A percentile compares a stretch with the other conserved stretches of the same genome.
Conservation (phyloP, 495 filamentous ascomycete species). For the Echria macrotheca region DNA sequence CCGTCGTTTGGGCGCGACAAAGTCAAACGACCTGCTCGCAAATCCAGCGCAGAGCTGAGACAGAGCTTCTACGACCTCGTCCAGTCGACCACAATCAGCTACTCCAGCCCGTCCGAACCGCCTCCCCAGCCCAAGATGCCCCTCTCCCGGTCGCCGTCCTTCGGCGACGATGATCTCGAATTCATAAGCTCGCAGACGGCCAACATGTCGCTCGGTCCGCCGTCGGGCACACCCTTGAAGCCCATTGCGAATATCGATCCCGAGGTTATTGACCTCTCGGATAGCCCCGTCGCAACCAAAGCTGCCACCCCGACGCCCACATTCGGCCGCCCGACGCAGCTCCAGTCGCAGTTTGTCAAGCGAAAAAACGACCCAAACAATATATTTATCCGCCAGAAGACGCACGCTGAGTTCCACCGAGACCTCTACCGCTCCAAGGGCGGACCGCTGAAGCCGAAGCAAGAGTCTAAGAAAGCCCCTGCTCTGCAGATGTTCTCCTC, state of each 20-base stretch:
- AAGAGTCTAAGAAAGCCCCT: constrained; percentile 29
- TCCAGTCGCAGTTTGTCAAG: constrained; percentile 15
- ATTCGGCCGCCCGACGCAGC: constrained; percentile 30
- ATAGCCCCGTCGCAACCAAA: constrained; percentile 21
- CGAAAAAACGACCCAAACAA: constrained; percentile 26
- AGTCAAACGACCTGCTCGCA: background rate
- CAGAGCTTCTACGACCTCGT: constrained; percentile 26
- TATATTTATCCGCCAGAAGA: constrained; percentile 41
- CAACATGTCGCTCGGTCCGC: constrained; percentile 23
- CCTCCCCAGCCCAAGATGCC: constrained; percentile 15
- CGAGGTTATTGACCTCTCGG: constrained; percentile 21
- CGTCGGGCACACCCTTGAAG: constrained; percentile 11
- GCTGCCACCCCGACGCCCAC: constrained; percentile 17
- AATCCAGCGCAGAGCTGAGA: constrained; percentile 16
- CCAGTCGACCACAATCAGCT: constrained; percentile 22
- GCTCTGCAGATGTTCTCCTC: constrained; percentile 36
- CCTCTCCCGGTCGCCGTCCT: constrained; percentile 20
- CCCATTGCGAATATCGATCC: constrained; percentile 2
- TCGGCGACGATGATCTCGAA: constrained; percentile 34
- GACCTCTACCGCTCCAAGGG: constrained; percentile 30
- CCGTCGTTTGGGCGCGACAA: constrained; percentile 15
- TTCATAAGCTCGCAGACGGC: constrained; percentile 30
- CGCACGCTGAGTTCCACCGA: constrained; percentile 42
- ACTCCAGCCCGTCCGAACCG: constrained; percentile 3
- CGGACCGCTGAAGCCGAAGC: constrained; percentile 36